Evolutionary conservation across 169 alveolate species (phyloP), one percentile per base, ranked within the genome.

Genomic region (Eimeria praecox): DNA sequence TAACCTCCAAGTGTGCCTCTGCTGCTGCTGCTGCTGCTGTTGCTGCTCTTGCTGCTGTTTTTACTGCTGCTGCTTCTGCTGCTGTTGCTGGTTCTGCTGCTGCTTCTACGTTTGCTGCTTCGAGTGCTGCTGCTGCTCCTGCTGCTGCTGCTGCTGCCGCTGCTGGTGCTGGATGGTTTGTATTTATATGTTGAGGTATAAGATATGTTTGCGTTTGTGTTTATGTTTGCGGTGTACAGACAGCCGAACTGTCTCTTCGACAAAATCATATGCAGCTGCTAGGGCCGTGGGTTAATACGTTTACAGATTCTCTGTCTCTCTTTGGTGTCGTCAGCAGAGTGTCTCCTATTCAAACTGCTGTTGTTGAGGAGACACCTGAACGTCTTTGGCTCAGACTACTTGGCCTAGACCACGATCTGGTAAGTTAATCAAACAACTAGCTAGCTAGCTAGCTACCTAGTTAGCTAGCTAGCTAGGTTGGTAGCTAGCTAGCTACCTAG

Each of bases 401-500:
- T 20, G 97, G 97, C 1, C 90, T 96, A 30, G 95, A 97, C 54
- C 92, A 94, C 85, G 97, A 96, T 78, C 85, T 96, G 9, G 92
- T 86, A n/a, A 92, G 95, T 2, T 38, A 8, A 35, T 54, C 62
- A 44, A 2, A 49, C 24, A 78, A 62, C 88, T 78, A 78, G 88
- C 62, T 78, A 78, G 88, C 62, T 78, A 16, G 88, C 88, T 78
- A 40, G 88, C 88, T 78, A 78, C 64, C 88, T 44, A 30, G 66
- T n/a, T 64, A 64, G 75, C 75, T 64, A 64, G 75, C 75, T 64
- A 64, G 75, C 75, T 64, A 49, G 56, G 20, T 49, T 8, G 56
- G 20, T 49, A 49, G 56, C 12, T 49, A 49, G 20, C 12, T 12
- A 49, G 56, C 56, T 12, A 49, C 20, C 20, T 12, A 49, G 20